Evolutionary conservation across 257 asterid genomes (phyloP).

Genomic region (Salvia rosmarinus): DNA sequence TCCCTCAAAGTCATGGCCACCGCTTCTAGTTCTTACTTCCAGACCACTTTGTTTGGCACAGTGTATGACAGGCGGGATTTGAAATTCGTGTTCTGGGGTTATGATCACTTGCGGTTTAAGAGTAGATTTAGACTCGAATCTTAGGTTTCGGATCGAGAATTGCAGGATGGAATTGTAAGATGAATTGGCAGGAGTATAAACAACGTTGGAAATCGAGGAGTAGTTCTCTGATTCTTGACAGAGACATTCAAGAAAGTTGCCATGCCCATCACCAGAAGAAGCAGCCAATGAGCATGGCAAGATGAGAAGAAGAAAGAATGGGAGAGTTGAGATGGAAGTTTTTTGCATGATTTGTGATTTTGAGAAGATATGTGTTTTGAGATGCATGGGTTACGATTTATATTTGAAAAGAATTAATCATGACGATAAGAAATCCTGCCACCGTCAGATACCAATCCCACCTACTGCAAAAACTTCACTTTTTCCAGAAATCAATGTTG

Average conservation of each 20-base stretch:
- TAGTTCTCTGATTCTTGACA: not conserved
- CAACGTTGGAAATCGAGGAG: not conserved
- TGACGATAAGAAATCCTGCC: not conserved
- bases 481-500: too few species aligned
- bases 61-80: constrained; percentile 16
- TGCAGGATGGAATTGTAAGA: constrained; percentile 9
- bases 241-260: constrained; percentile 25
- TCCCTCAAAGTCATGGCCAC: constrained; percentile 35
- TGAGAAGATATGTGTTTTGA: not conserved
- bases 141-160: not conserved
- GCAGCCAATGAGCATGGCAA: not conserved
- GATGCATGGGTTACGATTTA: too few species aligned
- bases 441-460: too few species aligned
- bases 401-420: too few species aligned
- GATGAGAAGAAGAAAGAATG: not conserved
- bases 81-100: constrained; percentile 19
- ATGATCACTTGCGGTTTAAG: constrained; percentile 15
- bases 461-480: too few species aligned
- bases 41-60: constrained; percentile 21
- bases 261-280: not conserved
- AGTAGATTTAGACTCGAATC: not conserved
- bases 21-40: constrained; percentile 34
- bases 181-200: constrained; percentile 15
- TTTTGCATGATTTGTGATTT: not conserved
- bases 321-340: not conserved